A percentile compares a stretch with the other conserved stretches of the same genome.
These are phyloP conservation scores for Phyllostachys edulis DNA, from an alignment of 176 grass and related monocot species.

Conservation along the genomic window DNA sequence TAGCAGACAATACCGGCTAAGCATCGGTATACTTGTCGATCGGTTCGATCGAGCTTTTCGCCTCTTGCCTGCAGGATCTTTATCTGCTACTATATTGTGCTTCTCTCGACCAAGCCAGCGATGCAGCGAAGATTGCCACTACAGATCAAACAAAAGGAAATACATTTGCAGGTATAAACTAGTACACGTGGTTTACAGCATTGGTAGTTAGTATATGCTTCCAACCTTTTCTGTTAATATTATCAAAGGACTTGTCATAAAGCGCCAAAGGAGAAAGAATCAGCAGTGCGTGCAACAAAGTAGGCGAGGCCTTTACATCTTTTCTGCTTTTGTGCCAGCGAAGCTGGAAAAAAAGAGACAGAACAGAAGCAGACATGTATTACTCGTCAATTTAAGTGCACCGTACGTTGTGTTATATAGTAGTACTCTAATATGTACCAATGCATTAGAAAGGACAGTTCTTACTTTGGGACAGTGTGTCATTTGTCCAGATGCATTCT, in stretches of 20 bases:
- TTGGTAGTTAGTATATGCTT: not conserved
- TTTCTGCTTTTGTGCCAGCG: slow-evolving; percentile 20
- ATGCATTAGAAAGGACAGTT: slow-evolving; percentile 9
- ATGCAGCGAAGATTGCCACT: not conserved
- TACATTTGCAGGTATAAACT: not conserved
- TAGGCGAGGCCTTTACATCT: slow-evolving; percentile 6
- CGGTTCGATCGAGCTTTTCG: not conserved
- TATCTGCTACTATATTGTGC: not conserved
- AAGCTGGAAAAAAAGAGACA: not conserved
- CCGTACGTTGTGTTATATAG: slow-evolving; percentile 8
- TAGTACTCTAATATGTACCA: not conserved
- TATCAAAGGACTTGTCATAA: slow-evolving; percentile 38
- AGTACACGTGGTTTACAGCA: not conserved
- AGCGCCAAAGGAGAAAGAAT: slow-evolving; percentile 35
- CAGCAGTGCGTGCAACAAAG: slow-evolving; percentile 3
- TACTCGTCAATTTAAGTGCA: not conserved
- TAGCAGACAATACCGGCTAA: slow-evolving; percentile 14
- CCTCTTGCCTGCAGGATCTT: not conserved
- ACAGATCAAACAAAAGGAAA: slow-evolving; percentile 3
- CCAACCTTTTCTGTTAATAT: slow-evolving; percentile 6
- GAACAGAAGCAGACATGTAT: slow-evolving; percentile 11
- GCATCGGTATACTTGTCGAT: not conserved
- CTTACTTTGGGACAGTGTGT: slow-evolving; percentile 37
- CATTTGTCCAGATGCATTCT: slow-evolving; percentile 30
- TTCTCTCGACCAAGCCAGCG: not conserved